Percentiles rank a stretch among this genome's conserved stretches.
Conservation (phyloP, 805 yeast species). For the Saturnispora mendoncae region DNA sequence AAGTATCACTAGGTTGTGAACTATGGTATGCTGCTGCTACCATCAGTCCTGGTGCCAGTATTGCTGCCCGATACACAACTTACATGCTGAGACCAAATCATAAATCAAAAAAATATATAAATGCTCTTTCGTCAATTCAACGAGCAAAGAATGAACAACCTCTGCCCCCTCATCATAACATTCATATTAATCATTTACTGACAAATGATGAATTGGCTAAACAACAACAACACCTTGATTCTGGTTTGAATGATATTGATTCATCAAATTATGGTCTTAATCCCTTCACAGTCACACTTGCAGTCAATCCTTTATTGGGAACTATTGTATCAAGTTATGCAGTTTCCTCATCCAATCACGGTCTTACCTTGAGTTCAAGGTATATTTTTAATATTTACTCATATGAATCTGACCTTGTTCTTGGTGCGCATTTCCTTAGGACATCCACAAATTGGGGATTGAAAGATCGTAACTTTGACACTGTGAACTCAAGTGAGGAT, state of each 20-base stretch:
- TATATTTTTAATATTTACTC: conserved; percentile 89
- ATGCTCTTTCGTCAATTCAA: conserved; percentile 1
- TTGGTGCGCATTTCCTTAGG: conserved; percentile 83
- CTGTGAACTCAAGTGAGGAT: background rate
- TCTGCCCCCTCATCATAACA: conserved; percentile 5
- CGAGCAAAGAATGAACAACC: background rate
- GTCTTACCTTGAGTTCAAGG: conserved; percentile 59
- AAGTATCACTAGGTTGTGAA: conserved; percentile 73
- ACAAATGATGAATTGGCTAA: conserved; percentile 8
- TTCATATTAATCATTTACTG: conserved; percentile 5
- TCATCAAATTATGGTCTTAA: conserved; percentile 27
- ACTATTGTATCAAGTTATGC: conserved; percentile 83
- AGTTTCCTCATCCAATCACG: conserved; percentile 28
- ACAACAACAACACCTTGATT: conserved; percentile 3
- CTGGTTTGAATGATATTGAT: background rate
- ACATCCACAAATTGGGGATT: conserved; percentile 9
- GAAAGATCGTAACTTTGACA: background rate
- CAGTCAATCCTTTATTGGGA: conserved; percentile 85
- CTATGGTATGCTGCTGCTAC: conserved; percentile 78
- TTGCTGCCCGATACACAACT: conserved; percentile 78
- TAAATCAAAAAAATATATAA: background rate
- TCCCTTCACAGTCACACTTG: conserved; percentile 80
- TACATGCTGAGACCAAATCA: conserved; percentile 27
- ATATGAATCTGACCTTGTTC: conserved; percentile 73
- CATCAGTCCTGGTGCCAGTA: conserved; percentile 83